Evolutionary conservation across 2,329 filamentous ascomycete genomes (phyloP).

Genomic region (Penicillium sp.): DNA sequence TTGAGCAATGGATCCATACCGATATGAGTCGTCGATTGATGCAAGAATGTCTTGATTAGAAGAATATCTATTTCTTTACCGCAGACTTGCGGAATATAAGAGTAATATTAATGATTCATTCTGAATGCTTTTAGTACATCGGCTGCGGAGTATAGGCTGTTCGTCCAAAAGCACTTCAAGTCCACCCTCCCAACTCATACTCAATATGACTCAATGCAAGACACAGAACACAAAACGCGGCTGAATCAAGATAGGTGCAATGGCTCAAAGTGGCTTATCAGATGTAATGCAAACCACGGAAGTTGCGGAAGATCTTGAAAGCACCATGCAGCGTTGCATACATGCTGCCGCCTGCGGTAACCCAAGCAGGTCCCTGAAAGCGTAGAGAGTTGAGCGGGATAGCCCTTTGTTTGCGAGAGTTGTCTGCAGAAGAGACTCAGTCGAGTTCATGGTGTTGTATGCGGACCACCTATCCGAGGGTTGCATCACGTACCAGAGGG

Average conservation of each 20-base stretch:
- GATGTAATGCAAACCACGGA: conserved; percentile 23
- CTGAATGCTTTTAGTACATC: background rate
- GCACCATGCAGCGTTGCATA: conserved; percentile 22
- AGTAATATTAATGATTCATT: background rate
- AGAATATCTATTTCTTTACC: background rate
- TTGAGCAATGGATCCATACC: conserved; percentile 65
- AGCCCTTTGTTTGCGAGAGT: conserved; percentile 4
- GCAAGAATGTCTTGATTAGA: conserved; percentile 19
- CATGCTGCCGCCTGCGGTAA: conserved; percentile 24
- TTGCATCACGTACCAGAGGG: background rate
- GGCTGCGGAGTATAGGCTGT: background rate
- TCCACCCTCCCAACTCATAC: background rate
- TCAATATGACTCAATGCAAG: background rate
- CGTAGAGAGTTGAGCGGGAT: conserved; percentile 20
- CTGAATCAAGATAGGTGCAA: no score
- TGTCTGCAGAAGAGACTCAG: conserved; percentile 1
- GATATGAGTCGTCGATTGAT: conserved; percentile 20
- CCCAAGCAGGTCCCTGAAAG: conserved; percentile 24
- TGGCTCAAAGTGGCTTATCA: background rate
- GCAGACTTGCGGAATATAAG: background rate
- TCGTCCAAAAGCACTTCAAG: background rate
- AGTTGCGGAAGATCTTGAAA: conserved; percentile 22
- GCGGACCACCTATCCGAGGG: background rate
- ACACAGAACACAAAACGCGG: background rate
- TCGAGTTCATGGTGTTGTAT: background rate